Base-by-base conservation (phyloP, 2,329 filamentous ascomycete species). In the Calonectria pseudoreteaudii region DNA sequence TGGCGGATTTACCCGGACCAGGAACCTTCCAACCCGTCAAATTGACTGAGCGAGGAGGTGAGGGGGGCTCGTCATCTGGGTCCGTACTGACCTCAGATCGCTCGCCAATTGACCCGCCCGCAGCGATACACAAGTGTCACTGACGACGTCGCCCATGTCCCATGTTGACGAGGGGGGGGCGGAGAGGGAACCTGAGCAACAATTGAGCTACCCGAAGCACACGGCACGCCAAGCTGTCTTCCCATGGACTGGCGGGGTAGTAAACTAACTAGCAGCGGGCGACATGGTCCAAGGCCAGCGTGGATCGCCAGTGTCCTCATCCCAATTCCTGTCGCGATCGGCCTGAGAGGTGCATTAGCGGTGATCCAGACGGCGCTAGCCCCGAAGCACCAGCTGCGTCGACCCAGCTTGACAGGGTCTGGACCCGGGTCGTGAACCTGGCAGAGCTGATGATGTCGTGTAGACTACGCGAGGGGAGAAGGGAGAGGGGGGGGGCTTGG, bases 391-490 rank as follows among this genome's bases (percentile, higher is more conserved):
- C 70, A 64, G 58, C 58, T 64, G 30, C 23, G 18, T 58, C 53
- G 65, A 71, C 74, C 74, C 78, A 80, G 79, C 79, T 80, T 71
- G 74, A 80, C 78, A 80, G 78, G 79, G 79, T 76, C 74, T 73
- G 67, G 60, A 20, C 31, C 64, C 52, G 18, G 28, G 41, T 34
- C 28, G 31, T 20, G 69, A 76, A 74, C 78, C 79, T 73, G 74
- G 79, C 66, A 74, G 62, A 80, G 79, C 79, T 80, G 79, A 80
- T 70, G 62, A 53, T 75, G 71, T 68, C 67, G 64, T 50, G 26
- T 77, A 76, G 71, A 77, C 78, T 80, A 76, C 80, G 77, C 68
- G 74, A 11, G 41, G 53, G 56, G 26, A 47, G 16, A n/a, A n/a
- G n/a, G n/a, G n/a, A n/a, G n/a, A n/a, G n/a, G n/a, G n/a, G n/a